A percentile compares a stretch with the other conserved stretches of the same genome.
Conservation (phyloP, 192 early-diverging fungal genomes). For the Gamsiella multidivaricata region DNA sequence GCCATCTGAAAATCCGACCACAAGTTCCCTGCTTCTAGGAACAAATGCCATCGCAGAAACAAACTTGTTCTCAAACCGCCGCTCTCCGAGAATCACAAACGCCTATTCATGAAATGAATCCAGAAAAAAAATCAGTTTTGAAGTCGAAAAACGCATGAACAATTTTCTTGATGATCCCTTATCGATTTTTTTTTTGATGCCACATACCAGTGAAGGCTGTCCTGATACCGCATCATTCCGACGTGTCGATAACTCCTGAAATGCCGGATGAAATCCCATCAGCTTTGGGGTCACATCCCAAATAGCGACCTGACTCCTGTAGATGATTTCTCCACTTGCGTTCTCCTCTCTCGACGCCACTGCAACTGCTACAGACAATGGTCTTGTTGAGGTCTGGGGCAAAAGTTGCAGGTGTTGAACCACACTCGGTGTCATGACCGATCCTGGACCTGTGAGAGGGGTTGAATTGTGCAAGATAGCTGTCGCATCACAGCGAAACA, state of each 20-base stretch:
- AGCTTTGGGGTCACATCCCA: constrained; percentile 44
- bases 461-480: constrained; percentile 41
- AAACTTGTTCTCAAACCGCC: constrained; percentile 39
- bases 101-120: no score
- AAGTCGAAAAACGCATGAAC: no score
- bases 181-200: no score
- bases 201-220: constrained; percentile 40
- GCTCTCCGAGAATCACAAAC: constrained; percentile 46
- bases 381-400: constrained; percentile 21
- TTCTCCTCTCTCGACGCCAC: constrained; percentile 28
- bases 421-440: constrained; percentile 22
- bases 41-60: constrained; percentile 26
- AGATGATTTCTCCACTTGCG: constrained; percentile 8
- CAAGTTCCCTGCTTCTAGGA: constrained; percentile 34
- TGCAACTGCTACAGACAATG: constrained; percentile 30
- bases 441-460: constrained; percentile 40
- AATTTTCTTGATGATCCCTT: no score
- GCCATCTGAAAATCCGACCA: constrained; percentile 46
- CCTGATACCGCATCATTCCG: constrained; percentile 44
- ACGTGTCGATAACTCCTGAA: constrained; percentile 47
- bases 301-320: constrained; percentile 32
- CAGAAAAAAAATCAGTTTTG: no score
- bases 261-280: constrained; percentile 47
- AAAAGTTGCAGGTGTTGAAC: constrained; percentile 33
- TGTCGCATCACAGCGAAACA: constrained; percentile 31